These are phyloP conservation scores for Amanita subjunquillea DNA, from an alignment of 768 basidiomycete genomes.

Conservation along the genomic window DNA sequence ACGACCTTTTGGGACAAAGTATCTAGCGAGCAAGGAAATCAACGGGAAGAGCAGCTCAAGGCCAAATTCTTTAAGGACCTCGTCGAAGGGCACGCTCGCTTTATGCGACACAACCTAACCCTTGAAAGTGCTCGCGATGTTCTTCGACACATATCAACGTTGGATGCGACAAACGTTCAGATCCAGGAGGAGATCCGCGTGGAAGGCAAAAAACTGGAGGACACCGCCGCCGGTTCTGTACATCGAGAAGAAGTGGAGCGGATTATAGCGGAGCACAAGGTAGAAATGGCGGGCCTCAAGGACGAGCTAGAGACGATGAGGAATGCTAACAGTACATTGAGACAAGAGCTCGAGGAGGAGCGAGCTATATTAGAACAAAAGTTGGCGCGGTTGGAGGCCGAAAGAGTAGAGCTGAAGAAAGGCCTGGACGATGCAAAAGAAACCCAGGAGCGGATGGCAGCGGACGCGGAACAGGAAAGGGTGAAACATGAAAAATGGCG, in stretches of 20 bases:
- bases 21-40: not conserved
- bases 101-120: not conserved
- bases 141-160: not conserved
- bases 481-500: not conserved
- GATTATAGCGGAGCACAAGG: not conserved
- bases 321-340: not conserved
- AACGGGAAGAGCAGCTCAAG: not conserved
- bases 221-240: not conserved
- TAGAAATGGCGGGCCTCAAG: not conserved
- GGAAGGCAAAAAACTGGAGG: not conserved
- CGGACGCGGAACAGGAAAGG: too few species aligned
- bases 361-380: not conserved
- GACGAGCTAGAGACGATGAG: not conserved
- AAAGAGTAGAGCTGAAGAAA: not conserved
- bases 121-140: not conserved
- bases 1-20: not conserved
- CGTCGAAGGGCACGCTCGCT: not conserved
- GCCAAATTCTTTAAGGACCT: not conserved
- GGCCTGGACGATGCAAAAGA: not conserved
- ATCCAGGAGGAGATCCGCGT: not conserved
- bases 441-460: too few species aligned
- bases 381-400: not conserved
- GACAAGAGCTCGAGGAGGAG: not conserved
- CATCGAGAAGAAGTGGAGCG: not conserved
- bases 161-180: not conserved